Conservation (phyloP, 1,284 basidiomycete species). For the Puccinia coronata region DNA sequence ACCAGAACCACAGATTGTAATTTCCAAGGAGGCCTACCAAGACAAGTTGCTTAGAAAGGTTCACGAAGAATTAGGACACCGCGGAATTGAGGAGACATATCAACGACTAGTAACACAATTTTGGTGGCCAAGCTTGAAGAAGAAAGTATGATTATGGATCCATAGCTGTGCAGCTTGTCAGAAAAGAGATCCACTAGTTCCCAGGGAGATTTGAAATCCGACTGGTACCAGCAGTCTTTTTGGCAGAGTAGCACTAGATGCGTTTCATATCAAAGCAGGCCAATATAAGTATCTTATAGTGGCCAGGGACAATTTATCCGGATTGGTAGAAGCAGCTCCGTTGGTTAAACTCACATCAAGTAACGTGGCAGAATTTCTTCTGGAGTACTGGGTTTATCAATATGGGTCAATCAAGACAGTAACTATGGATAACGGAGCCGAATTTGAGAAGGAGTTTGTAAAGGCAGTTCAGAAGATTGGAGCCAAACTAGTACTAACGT, state of each 20-base stretch:
- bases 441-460: slow-evolving; percentile 4
- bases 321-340: slow-evolving; percentile 34
- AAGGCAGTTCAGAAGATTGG: neutral
- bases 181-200: neutral
- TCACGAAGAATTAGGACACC: neutral
- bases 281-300: slow-evolving; percentile 32
- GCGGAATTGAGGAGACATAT: slow-evolving; percentile 1
- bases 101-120: neutral
- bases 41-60: neutral
- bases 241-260: slow-evolving; percentile 24
- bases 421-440: neutral
- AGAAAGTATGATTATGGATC: neutral
- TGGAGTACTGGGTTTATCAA: neutral
- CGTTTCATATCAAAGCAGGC: slow-evolving; percentile 30
- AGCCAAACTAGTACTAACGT: neutral
- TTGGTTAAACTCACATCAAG: neutral
- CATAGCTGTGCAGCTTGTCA: slow-evolving; percentile 15
- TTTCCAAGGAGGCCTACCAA: neutral
- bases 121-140: slow-evolving; percentile 32
- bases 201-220: neutral
- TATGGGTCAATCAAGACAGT: neutral
- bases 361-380: neutral
- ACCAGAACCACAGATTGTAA: neutral
- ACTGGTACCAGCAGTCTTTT: neutral
- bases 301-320: slow-evolving; percentile 43